Percentiles rank a stretch among this genome's conserved stretches.
phyloP scores from a whole-genome alignment of 2,329 filamentous ascomycete species.

The Knufia fluminis region DNA sequence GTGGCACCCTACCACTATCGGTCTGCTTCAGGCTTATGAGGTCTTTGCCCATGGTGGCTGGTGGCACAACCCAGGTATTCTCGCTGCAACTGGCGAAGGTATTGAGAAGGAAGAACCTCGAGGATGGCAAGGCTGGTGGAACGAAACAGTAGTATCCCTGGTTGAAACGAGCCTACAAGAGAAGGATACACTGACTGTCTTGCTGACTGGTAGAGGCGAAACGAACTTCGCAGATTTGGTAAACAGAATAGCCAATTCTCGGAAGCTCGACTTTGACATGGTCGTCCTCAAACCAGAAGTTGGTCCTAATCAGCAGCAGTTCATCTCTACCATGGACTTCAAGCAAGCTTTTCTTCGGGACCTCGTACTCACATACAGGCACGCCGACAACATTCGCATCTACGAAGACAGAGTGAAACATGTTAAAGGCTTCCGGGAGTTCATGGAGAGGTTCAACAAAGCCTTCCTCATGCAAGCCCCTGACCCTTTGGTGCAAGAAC shows the following conservation, averaged over 20 bases:
- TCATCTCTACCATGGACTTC: slow-evolving; percentile 78
- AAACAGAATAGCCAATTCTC: slow-evolving; percentile 69
- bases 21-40: slow-evolving; percentile 65
- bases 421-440: slow-evolving; percentile 75
- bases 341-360: slow-evolving; percentile 77
- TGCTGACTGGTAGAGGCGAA: slow-evolving; percentile 81
- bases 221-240: slow-evolving; percentile 67
- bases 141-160: slow-evolving; percentile 74
- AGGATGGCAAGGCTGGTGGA: slow-evolving; percentile 94
- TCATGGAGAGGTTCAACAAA: slow-evolving; percentile 69
- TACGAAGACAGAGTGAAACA: slow-evolving; percentile 57
- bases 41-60: slow-evolving; percentile 76
- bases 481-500: slow-evolving; percentile 35
- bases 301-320: slow-evolving; percentile 69
- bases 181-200: slow-evolving; percentile 71
- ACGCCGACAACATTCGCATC: slow-evolving; percentile 68
- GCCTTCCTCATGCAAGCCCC: slow-evolving; percentile 36
- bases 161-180: slow-evolving; percentile 73
- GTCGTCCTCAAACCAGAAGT: slow-evolving; percentile 76
- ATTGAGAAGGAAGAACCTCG: slow-evolving; percentile 69
- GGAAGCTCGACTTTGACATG: slow-evolving; percentile 77
- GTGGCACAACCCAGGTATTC: slow-evolving; percentile 90
- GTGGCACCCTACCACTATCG: slow-evolving; percentile 73
- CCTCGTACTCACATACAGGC: slow-evolving; percentile 74
- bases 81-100: slow-evolving; percentile 77